phyloP scores from a whole-genome alignment of 345 rosid species.

The Pugionium cornutum region DNA sequence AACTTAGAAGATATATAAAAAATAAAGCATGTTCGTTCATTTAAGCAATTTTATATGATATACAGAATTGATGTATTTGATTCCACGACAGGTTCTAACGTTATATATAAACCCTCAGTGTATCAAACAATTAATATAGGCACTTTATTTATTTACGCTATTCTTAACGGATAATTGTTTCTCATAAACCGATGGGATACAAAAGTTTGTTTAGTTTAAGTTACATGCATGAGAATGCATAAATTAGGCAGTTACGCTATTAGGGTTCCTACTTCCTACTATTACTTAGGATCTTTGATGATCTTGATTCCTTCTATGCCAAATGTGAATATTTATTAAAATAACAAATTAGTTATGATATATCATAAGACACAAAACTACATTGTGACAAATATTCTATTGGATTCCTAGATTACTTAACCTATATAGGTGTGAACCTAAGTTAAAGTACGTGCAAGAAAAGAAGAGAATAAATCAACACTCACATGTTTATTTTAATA shows the following conservation, averaged over 20 bases:
- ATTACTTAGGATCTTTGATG: slow-evolving; percentile 34
- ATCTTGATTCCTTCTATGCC: slow-evolving; percentile 27
- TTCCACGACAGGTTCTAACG: slow-evolving; percentile 17
- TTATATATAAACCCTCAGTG: background rate
- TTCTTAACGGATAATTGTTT: slow-evolving; percentile 30
- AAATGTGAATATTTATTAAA: background rate
- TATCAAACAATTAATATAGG: background rate
- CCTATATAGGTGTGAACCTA: background rate
- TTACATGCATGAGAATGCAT: slow-evolving; percentile 24
- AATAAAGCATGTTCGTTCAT: background rate
- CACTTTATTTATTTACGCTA: slow-evolving; percentile 10
- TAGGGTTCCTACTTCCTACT: slow-evolving; percentile 24
- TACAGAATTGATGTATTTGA: slow-evolving; percentile 18
- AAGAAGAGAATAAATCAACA: too few relatives aligned
- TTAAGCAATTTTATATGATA: slow-evolving; percentile 6
- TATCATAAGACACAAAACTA: too few relatives aligned
- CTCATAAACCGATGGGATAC: slow-evolving; percentile 25
- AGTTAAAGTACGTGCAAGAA: background rate
- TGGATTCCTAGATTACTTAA: slow-evolving; percentile 8
- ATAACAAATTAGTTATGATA: too few relatives aligned
- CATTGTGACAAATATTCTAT: background rate
- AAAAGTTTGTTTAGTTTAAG: slow-evolving; percentile 29
- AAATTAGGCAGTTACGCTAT: slow-evolving; percentile 6
- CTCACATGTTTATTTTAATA: too few relatives aligned
- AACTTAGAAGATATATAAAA: slow-evolving; percentile 1